Base-by-base conservation (phyloP, 2,329 filamentous ascomycete genomes). In the Sarocladium kiliense region DNA sequence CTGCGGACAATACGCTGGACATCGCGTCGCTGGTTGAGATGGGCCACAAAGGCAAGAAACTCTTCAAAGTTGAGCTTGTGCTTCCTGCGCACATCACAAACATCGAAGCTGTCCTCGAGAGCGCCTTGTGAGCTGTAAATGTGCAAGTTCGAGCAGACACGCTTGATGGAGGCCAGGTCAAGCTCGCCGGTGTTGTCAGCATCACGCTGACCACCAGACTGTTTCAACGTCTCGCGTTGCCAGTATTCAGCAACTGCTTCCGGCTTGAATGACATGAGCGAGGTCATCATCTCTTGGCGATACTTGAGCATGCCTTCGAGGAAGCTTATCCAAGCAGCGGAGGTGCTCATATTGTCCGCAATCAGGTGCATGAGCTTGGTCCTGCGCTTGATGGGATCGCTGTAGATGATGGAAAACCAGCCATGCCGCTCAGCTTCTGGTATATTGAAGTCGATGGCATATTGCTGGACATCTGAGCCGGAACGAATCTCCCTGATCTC, bases 321-420 rank as follows among this genome's bases (percentile, higher is more conserved):
- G 2, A 91, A 93, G 16, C 83, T 82, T 1, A 87, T 91, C 94
- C 93, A 97, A 25, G 89, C 77, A 27, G 84, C 77, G 63, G 93
- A 87, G 7, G 85, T 82, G 61, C 85, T 81, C 47, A 85, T 77
- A 58, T 87, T 86, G 11, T 87, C 86, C 25, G 92, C 90, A 56
- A 97, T 85, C 53, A 99, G 79, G 69, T 97, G 91, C 75, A 97
- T 84, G 9, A 87, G 87, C 70, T 97, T 96, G 63, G 85, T 87
- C 66, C 91, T 93, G 9, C 53, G 50, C 58, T 86, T 87, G 62
- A 91, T 88, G 0, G 88, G 85, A 36, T 90, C 81, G 1, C 85
- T 83, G 69, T 96, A 97, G 54, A 96, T 82, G 61, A 99, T 91
- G 26, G 92, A 95, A 65, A 97, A 93, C 82, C 92, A 96, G 14